These are phyloP conservation scores for Isatis tinctoria DNA, from an alignment of 345 rosid genomes.

Conservation along the genomic window DNA sequence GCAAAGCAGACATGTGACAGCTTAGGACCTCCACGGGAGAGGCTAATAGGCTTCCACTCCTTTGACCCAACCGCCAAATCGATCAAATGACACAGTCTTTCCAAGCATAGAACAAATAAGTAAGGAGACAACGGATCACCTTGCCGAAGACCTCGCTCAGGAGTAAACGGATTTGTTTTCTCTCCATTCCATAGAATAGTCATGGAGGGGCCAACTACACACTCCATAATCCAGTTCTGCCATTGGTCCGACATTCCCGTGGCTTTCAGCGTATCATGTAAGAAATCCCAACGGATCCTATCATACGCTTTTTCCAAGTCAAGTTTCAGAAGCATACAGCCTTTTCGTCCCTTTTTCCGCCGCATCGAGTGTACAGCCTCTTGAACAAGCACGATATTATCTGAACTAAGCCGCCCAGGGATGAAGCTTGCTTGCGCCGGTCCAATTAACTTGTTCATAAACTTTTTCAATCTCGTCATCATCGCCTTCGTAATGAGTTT, in stretches of 20 bases:
- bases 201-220: neutral
- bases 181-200: neutral
- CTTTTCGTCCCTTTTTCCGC: neutral
- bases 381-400: neutral
- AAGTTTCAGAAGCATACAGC: neutral
- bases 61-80: accelerated
- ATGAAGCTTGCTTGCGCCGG: neutral
- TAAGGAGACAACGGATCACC: neutral
- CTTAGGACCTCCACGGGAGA: no score
- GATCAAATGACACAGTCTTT: neutral
- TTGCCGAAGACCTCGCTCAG: neutral
- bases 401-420: neutral
- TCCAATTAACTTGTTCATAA: neutral
- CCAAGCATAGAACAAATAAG: neutral
- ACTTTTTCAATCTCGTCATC: no score
- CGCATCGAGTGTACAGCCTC: neutral
- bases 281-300: neutral
- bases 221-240: neutral
- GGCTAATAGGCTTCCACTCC: neutral
- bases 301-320: neutral
- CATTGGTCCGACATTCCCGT: accelerated
- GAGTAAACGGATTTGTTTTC: neutral
- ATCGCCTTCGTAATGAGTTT: no score
- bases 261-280: neutral
- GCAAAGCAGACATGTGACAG: no score